A percentile compares a stretch with the other conserved stretches of the same genome.
These are phyloP conservation scores for Myrmaecium sp. DNA, from an alignment of 2,329 filamentous ascomycete species.

Conservation along the genomic window DNA sequence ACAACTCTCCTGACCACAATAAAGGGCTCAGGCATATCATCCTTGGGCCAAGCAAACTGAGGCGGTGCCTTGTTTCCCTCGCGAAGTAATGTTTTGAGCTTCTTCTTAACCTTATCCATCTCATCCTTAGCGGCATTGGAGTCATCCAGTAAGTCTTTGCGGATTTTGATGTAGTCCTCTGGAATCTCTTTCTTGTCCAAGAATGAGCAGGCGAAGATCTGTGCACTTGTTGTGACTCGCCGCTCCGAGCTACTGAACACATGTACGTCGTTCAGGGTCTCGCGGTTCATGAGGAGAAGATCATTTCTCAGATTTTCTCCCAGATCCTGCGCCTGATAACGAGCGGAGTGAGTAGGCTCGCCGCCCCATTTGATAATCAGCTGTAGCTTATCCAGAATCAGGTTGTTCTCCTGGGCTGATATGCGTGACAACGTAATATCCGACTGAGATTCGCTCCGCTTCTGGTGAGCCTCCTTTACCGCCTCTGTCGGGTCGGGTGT, in stretches of 20 bases:
- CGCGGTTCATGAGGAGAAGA: slow-evolving; percentile 77
- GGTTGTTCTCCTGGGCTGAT: slow-evolving; percentile 79
- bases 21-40: slow-evolving; percentile 84
- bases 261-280: slow-evolving; percentile 79
- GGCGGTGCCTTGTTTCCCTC: slow-evolving; percentile 87
- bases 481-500: slow-evolving; percentile 6
- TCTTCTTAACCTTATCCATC: slow-evolving; percentile 99
- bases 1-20: slow-evolving; percentile 85
- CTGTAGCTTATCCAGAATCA: slow-evolving; percentile 89
- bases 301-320: slow-evolving; percentile 95
- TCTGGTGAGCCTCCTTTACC: slow-evolving; percentile 12
- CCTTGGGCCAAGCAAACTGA: slow-evolving; percentile 92
- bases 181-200: slow-evolving; percentile 72
- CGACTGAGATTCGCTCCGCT: slow-evolving; percentile 61
- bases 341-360: slow-evolving; percentile 90
- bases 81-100: slow-evolving; percentile 79
- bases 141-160: slow-evolving; percentile 90
- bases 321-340: slow-evolving; percentile 89
- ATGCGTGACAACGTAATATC: slow-evolving; percentile 87
- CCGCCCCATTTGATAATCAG: slow-evolving; percentile 98
- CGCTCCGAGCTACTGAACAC: slow-evolving; percentile 94
- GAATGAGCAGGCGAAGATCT: slow-evolving; percentile 88
- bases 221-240: slow-evolving; percentile 84
- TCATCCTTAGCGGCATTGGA: slow-evolving; percentile 97
- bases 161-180: slow-evolving; percentile 71